phyloP scores from a whole-genome alignment of 805 yeast species.

The Maudiozyma saulgeensis region DNA sequence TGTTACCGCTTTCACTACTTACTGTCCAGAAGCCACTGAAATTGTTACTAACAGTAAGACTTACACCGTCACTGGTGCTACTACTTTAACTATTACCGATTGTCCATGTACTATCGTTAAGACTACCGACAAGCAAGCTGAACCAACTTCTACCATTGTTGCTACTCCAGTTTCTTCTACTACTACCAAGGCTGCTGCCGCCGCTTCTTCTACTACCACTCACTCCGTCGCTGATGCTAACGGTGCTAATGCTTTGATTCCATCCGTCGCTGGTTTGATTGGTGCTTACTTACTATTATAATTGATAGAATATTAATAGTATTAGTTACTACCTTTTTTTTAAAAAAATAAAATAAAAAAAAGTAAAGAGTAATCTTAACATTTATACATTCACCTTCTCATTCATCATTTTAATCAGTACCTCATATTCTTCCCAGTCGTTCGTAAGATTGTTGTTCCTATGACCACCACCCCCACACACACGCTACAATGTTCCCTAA shows the following conservation, averaged over 20 bases:
- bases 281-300: constrained; percentile 9
- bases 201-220: constrained; percentile 3
- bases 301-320: background rate
- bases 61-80: constrained; percentile 66
- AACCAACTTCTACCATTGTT: constrained; percentile 1
- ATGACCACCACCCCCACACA: no score
- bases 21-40: constrained; percentile 72
- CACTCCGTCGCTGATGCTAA: constrained; percentile 4
- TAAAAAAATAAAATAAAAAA: no score
- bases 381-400: background rate
- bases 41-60: constrained; percentile 57
- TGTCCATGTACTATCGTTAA: constrained; percentile 63
- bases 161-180: no score
- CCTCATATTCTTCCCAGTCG: no score
- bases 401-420: no score
- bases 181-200: constrained; percentile 8
- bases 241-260: constrained; percentile 5
- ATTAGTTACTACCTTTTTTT: background rate
- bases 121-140: constrained; percentile 1
- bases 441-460: no score
- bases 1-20: constrained; percentile 67
- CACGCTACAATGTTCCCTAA: no score
- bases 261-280: constrained; percentile 7
- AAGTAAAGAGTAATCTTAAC: background rate
- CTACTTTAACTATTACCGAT: constrained; percentile 79